Percentiles rank a stretch among this genome's conserved stretches.
Conservation (phyloP, 441 rosid genomes). For the Sinapis alba region DNA sequence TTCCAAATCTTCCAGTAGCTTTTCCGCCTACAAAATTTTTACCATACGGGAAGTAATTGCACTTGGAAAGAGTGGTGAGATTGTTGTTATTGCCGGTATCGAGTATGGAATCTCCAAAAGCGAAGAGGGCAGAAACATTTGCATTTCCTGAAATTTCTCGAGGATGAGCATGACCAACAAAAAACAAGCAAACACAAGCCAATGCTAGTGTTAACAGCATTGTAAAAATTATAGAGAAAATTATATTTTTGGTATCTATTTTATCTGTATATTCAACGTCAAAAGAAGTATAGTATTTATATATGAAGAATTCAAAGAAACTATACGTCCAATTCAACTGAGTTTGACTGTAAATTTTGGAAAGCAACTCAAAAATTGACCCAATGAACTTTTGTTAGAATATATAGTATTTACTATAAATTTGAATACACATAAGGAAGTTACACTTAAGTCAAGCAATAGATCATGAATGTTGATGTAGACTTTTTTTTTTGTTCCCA, state of each 20-base stretch:
- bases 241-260: neutral
- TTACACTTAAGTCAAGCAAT: neutral
- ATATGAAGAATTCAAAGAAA: neutral
- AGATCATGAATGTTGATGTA: neutral
- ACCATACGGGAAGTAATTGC: conserved; percentile 33
- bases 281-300: conserved; percentile 1
- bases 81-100: conserved; percentile 36
- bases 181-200: neutral
- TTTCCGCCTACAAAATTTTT: conserved; percentile 8
- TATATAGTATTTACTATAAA: neutral
- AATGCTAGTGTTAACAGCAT: conserved; percentile 7
- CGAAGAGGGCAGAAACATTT: conserved; percentile 34
- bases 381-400: neutral
- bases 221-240: neutral
- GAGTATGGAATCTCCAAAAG: conserved; percentile 37
- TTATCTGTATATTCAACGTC: neutral
- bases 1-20: conserved; percentile 40
- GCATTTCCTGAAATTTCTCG: conserved; percentile 5
- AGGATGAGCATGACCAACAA: conserved; percentile 15
- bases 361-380: neutral
- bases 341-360: neutral
- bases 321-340: neutral
- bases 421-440: neutral
- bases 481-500: neutral
- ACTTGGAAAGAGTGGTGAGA: neutral